These are phyloP conservation scores for Globisporangium recalcitrans DNA, from an alignment of 352 stramenopile species.

Conservation along the genomic window DNA sequence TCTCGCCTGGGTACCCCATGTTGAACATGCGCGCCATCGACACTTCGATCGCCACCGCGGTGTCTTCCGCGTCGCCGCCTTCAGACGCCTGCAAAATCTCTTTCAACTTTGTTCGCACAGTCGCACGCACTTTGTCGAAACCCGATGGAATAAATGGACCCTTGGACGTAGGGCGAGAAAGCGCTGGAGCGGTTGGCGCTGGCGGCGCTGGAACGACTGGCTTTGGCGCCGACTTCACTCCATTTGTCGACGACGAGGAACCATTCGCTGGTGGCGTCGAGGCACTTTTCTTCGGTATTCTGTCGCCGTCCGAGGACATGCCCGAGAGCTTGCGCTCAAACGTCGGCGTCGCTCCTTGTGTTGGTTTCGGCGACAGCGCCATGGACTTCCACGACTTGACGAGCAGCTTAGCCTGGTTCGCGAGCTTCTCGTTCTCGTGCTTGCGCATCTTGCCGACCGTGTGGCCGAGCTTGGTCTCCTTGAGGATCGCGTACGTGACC, in stretches of 20 bases:
- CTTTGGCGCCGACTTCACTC: constrained; percentile 17
- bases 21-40: constrained; percentile 69
- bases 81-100: constrained; percentile 58
- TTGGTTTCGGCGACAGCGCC: constrained; percentile 55
- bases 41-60: constrained; percentile 66
- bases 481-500: constrained; percentile 68
- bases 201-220: background rate
- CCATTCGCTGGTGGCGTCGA: constrained; percentile 12
- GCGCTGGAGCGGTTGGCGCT: background rate
- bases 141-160: constrained; percentile 56
- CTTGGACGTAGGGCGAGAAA: constrained; percentile 1
- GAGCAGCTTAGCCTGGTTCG: constrained; percentile 62
- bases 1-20: constrained; percentile 59
- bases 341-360: constrained; percentile 1
- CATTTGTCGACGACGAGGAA: constrained; percentile 16
- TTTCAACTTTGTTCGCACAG: constrained; percentile 75
- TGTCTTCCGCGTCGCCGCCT: constrained; percentile 39
- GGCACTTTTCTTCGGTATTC: constrained; percentile 24
- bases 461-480: constrained; percentile 81
- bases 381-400: constrained; percentile 88
- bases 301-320: constrained; percentile 25
- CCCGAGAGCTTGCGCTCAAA: constrained; percentile 28
- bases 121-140: constrained; percentile 72
- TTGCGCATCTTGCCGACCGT: constrained; percentile 87
- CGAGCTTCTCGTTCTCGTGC: constrained; percentile 80